Base-by-base conservation (phyloP, 2,329 filamentous ascomycete genomes). In the Colletotrichum sp. region DNA sequence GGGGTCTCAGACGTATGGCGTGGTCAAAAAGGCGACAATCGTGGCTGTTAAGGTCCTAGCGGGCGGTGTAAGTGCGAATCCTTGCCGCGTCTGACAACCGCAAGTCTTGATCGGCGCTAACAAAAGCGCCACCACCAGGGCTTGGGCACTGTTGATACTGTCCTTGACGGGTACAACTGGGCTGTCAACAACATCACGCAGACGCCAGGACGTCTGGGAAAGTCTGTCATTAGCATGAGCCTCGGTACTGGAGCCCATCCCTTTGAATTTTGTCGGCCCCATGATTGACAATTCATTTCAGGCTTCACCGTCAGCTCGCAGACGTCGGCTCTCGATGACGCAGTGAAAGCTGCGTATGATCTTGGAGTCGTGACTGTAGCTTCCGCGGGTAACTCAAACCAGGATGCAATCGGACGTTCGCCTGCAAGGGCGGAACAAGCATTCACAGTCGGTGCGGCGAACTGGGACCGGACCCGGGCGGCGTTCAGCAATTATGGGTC, bases 391-490 rank as follows among this genome's bases (percentile, higher is more conserved):
- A 92, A 92, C 80, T 55, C 79, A 6, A 82, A 83, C 78, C 83
- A 81, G 61, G 44, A 65, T 29, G 72, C 63, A 15, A 36, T 12
- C 7, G 81, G 83, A 76, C 83, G 80, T 55, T 91, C 89, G 0
- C 89, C 89, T 1, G 89, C 89, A 2, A 88, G 87, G 1, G 86
- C 87, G 16, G 79, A 86, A 12, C 82, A 83, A 30, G 90, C 89
- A 64, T 83, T 90, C 78, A 91, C 89, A 1, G 90, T 92, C 15
- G 90, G 88, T 5, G 88, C 90, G 69, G 86, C 87, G 49, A 85
- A 87, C 73, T 78, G 77, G 8, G 64, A 80, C 36, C 87, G 88
- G 76, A 80, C 79, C 8, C 82, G 84, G 19, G 84, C 88, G n/a
- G 78, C 78, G 16, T 90, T 87, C 82, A 89, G 87, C 78, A 91